Evolutionary conservation across 495 filamentous ascomycete species (phyloP), one percentile per base, ranked within the genome.

Genomic region (Penicillium turbatum): DNA sequence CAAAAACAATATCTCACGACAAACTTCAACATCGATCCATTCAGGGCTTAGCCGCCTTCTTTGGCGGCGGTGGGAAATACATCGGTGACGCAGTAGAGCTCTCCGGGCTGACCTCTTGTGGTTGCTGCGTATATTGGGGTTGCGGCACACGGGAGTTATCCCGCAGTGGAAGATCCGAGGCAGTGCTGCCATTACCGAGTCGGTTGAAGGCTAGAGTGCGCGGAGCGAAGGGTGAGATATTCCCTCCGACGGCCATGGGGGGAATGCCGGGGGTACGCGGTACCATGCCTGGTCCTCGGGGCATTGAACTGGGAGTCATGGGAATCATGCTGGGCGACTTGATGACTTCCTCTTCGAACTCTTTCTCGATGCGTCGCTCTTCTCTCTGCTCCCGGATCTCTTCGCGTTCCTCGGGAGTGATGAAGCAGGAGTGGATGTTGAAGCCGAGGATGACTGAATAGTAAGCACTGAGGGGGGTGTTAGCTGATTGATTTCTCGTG

Each of bases 371-470:
- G 49, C 63, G 64, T 34, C 72, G 71, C 48, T 75, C 73, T 53
- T 75, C 70, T 38, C 68, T 61, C 45, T 62, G 54, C 31, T 74
- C 71, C 30, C 66, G 52, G 15, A 61, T 56, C 40, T 67, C 57
- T 3, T 62, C 65, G 10, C 61, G 64, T 49, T 78, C 73, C 39
- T 69, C 70, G 29, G 68, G 56, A 12, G 83, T 83, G 26, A 83
- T 80, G 63, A 84, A 74, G 72, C 87, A 79, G 13, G 83, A 81
- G 66, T 80, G 83, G 31, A 86, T 59, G 41, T 74, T 77, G 17
- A 89, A 59, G 43, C 75, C 66, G 16, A 84, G 44, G 51, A 88
- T 80, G 38, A 74, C 57, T 35, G 80, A 53, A 65, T 85, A 88
- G 24, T 86, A 57, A 10, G 74, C 45, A 29, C 85, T 79, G 13